Conservation (phyloP, 1,284 basidiomycete species). For the Rhodotorula glutinis region DNA sequence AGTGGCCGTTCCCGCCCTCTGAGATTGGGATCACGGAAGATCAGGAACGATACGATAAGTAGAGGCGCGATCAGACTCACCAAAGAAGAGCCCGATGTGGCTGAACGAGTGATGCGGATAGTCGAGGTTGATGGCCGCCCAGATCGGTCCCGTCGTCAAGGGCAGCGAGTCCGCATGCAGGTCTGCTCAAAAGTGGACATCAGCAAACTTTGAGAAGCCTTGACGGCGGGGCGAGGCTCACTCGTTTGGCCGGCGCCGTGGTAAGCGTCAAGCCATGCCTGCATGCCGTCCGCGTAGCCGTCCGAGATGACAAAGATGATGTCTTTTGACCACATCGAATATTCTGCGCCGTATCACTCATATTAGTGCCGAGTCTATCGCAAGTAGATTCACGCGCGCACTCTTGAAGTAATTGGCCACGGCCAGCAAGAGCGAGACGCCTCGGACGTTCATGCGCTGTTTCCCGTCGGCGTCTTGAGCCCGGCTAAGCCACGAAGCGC, state of each 20-base stretch:
- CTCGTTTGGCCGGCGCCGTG: constrained; percentile 68
- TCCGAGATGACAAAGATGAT: constrained; percentile 87
- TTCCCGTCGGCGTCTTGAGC: constrained; percentile 47
- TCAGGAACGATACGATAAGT: too few species aligned
- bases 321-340: constrained; percentile 90
- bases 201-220: too few species aligned
- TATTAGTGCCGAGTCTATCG: not conserved
- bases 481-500: constrained; percentile 79
- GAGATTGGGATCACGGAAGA: too few species aligned
- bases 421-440: constrained; percentile 75
- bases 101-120: constrained; percentile 96
- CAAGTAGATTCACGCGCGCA: constrained; percentile 48
- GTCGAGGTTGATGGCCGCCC: constrained; percentile 92
- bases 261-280: constrained; percentile 83
- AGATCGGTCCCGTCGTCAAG: constrained; percentile 71
- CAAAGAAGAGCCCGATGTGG: constrained; percentile 85
- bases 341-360: constrained; percentile 55
- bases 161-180: constrained; percentile 62
- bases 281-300: constrained; percentile 82
- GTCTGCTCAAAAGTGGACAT: constrained; percentile 53
- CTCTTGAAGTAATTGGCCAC: constrained; percentile 79
- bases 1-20: constrained; percentile 92
- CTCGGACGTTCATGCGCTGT: constrained; percentile 71
- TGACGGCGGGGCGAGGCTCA: constrained; percentile 53
- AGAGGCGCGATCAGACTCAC: constrained; percentile 55